Percentiles rank a stretch among this genome's conserved stretches.
Evolutionary conservation across 768 basidiomycete genomes (phyloP).

Genomic region (Suillus spraguei): DNA sequence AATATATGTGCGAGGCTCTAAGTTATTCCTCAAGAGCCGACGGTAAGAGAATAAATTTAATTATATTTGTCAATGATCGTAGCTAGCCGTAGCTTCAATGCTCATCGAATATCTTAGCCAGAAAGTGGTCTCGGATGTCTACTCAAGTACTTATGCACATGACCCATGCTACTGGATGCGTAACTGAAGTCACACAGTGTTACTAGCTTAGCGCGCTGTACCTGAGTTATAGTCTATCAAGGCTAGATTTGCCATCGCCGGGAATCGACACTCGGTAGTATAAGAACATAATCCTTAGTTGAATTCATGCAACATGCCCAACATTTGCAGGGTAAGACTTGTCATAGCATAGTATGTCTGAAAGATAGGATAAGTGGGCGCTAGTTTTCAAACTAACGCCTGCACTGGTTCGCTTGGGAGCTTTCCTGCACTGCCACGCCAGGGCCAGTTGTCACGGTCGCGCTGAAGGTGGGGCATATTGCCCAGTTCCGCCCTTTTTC

Average conservation of each 20-base stretch:
- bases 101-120: background rate
- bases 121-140: background rate
- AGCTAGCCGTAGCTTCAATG: background rate
- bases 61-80: background rate
- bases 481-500: constrained; percentile 11
- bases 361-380: background rate
- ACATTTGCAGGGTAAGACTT: background rate
- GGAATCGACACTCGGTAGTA: background rate
- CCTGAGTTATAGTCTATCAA: background rate
- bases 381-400: background rate
- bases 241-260: background rate
- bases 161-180: background rate
- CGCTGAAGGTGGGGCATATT: background rate
- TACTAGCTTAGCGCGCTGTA: background rate
- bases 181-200: background rate
- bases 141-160: background rate
- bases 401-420: background rate
- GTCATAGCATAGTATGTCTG: background rate
- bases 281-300: background rate
- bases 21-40: background rate
- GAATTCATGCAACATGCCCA: background rate
- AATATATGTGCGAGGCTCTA: background rate
- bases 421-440: constrained; percentile 15
- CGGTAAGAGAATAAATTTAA: background rate
- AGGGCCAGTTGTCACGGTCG: background rate